Base-by-base conservation (phyloP, 192 early-diverging fungal genomes). In the Gonapodya prolifera region DNA sequence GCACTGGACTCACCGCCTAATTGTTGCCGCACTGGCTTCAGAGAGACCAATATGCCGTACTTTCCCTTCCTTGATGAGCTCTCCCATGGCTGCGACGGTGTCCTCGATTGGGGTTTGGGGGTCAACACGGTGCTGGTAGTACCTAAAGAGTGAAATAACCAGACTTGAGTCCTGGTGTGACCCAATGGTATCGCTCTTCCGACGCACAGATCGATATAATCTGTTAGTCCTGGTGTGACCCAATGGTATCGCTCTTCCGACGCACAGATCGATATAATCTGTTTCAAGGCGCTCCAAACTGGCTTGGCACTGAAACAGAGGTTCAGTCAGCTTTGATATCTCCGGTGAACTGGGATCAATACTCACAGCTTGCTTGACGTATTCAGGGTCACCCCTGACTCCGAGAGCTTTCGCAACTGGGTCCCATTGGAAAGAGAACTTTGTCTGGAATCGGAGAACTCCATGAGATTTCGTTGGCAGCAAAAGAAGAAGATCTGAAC, bases 11-110 rank as follows among this genome's bases (percentile, higher is more conserved):
- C 45, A 61, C 45, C 45, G 45, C 1, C 92, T 82, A 18, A 93
- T 81, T 0, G 87, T 85, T 0, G 84, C 86, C 1, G 90, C 87
- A 33, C 82, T 81, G 77, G 84, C 87, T 70, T 92, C 88, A 32
- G 84, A 86, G 13, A 91, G 79, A 1, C 91, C 91, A 33, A 92
- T 81, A 77, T 84, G 86, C 29, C 78, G 61, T 32, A 92, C 82
- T 77, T 89, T 91, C 75, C 91, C 91, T 78, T 89, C 86, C 78
- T 91, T 89, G 33, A 91, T 88, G 1, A 91, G 85, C 35, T 87
- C 85, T 33, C 88, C 88, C 85, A 92, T 85, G 23, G 87, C 87
- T 0, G 35, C 69, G 8, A 91, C 84, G 2, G 90, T 92, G 8
- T 88, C 87, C 77, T 89, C 88, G 79, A 91, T 89, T 0, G 88